Base-by-base conservation (phyloP, 1,139 yeast species). In the Candida frijolesensis region DNA sequence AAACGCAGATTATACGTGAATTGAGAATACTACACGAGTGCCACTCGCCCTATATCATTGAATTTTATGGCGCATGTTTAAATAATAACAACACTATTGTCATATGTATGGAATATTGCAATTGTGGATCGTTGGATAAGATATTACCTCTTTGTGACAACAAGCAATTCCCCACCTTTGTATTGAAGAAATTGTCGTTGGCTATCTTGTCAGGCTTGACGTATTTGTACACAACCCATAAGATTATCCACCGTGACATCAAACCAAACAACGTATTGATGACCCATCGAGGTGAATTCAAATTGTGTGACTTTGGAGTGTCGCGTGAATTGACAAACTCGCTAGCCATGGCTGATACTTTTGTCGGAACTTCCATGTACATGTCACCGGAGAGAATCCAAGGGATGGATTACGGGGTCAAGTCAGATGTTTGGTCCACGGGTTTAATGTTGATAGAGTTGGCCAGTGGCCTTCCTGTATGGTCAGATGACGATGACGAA, bases 321-420 rank as follows among this genome's bases (percentile, higher is more conserved):
- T 84, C 92, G 38, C 83, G 97, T 56, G 96, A 91, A 64, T 77
- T 94, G 52, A 89, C 90, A 51, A 91, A 92, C 65, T 91, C 97
- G 0, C 80, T 94, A 54, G 80, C 80, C 22, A 71, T 75, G 74
- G 98, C 97, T 0, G 97, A 94, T 60, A 94, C 98, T 0, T 94
- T 94, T 75, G 98, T 94, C 10, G 99, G 99, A 1, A 94, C 99
- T 0, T 90, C 97, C 1, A 90, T 96, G 1, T 94, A 94, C 64
- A 94, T 94, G 99, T 90, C 96, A 1, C 99, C 99, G 0, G 99
- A 94, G 63, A 80, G 99, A 56, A 94, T 94, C 51, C 97, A 90
- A 68, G 99, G 99, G 11, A 89, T 90, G 45, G 86, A 86, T 14
- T 94, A 94, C 67, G 88, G 96, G 7, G 88, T 92, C 22, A 91